Evolutionary conservation across 345 rosid genomes (phyloP).

Genomic region (Eucalyptus pauciflora): DNA sequence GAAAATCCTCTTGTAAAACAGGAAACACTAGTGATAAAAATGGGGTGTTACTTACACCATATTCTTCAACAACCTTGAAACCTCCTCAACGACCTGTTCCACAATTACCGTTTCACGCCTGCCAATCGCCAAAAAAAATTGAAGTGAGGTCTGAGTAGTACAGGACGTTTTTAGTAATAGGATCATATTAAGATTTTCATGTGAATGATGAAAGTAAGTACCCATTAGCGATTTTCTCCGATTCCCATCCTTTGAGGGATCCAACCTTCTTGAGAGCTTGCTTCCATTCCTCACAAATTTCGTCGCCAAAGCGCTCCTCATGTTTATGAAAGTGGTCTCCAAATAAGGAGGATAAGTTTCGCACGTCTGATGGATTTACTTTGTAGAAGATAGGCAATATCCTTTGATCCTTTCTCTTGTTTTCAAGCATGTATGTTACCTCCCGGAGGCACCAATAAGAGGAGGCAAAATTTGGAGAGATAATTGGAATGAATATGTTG

Average conservation of each 20-base stretch:
- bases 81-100: rapidly evolving
- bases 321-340: too few species aligned
- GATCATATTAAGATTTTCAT: background rate
- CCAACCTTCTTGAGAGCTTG: background rate
- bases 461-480: too few species aligned
- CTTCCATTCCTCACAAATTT: too few species aligned
- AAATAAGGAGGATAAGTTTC: too few species aligned
- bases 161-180: background rate
- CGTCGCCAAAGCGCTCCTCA: too few species aligned
- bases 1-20: background rate
- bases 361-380: rapidly evolving
- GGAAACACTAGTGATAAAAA: background rate
- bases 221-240: background rate
- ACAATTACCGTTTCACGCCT: background rate
- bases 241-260: background rate
- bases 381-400: too few species aligned
- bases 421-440: too few species aligned
- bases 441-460: rapidly evolving
- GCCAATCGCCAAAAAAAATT: background rate
- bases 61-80: background rate
- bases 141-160: background rate
- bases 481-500: too few species aligned
- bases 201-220: background rate
- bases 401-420: too few species aligned
- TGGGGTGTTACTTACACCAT: background rate